phyloP scores from a whole-genome alignment of 352 stramenopile species.

The Globisporangium sylvaticum region DNA sequence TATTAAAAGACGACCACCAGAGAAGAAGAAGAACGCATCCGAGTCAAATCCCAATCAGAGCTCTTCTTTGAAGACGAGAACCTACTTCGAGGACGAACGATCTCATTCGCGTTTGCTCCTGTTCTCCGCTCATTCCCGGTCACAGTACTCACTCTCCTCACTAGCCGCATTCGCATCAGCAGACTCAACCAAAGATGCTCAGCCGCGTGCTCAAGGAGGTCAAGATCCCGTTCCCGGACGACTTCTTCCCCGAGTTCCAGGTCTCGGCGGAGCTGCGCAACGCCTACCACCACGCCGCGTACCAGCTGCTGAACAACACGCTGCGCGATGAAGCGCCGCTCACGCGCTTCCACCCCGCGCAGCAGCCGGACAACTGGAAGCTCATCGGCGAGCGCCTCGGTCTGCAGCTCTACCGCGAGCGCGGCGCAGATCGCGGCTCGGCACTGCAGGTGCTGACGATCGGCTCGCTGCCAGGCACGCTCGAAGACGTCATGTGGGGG shows the following conservation, averaged over 20 bases:
- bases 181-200: slow-evolving; percentile 29
- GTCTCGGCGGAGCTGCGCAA: slow-evolving; percentile 30
- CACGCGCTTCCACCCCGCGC: slow-evolving; percentile 48
- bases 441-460: slow-evolving; percentile 46
- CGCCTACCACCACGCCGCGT: slow-evolving; percentile 32
- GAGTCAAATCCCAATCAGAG: neutral
- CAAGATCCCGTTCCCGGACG: slow-evolving; percentile 55
- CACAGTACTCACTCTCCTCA: neutral
- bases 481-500: slow-evolving; percentile 62
- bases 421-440: slow-evolving; percentile 43
- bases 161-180: too few relatives aligned
- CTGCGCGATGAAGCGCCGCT: slow-evolving; percentile 39
- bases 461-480: slow-evolving; percentile 40
- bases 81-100: neutral
- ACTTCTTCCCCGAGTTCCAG: slow-evolving; percentile 56
- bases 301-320: slow-evolving; percentile 32
- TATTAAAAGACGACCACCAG: neutral
- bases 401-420: slow-evolving; percentile 55
- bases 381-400: slow-evolving; percentile 45
- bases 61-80: neutral
- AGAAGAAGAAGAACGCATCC: neutral
- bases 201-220: slow-evolving; percentile 58
- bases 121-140: neutral
- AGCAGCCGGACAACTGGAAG: slow-evolving; percentile 56
- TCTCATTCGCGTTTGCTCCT: neutral